phyloP scores from a whole-genome alignment of 2,329 filamentous ascomycete species.

The Penicillium freii region DNA sequence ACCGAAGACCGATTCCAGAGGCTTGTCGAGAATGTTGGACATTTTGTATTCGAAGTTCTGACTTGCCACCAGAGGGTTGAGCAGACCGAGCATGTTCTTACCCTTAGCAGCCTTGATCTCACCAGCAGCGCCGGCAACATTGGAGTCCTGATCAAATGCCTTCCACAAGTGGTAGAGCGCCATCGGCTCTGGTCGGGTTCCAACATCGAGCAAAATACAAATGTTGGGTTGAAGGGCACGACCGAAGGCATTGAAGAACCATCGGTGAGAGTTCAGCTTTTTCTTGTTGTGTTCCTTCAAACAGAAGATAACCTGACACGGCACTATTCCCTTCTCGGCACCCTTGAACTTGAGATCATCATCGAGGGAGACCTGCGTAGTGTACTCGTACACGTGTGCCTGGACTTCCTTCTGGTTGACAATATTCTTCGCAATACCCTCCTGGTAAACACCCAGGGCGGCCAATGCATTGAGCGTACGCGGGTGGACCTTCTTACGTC shows the following conservation, averaged over 20 bases:
- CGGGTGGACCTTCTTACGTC: slow-evolving; percentile 88
- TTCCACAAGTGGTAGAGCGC: slow-evolving; percentile 99
- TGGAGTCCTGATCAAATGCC: slow-evolving; percentile 96
- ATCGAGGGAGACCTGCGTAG: slow-evolving; percentile 94
- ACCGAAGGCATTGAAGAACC: slow-evolving; percentile 99
- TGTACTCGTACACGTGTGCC: slow-evolving; percentile 98
- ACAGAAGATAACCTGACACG: slow-evolving; percentile 97
- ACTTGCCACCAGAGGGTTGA: slow-evolving; percentile 92
- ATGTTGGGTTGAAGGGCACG: slow-evolving; percentile 90
- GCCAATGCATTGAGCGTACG: slow-evolving; percentile 90
- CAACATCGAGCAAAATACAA: slow-evolving; percentile 94
- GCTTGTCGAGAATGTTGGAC: slow-evolving; percentile 98
- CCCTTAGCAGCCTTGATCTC: slow-evolving; percentile 98
- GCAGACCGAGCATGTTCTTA: slow-evolving; percentile 72
- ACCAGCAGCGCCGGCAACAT: slow-evolving; percentile 92
- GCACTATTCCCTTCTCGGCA: slow-evolving; percentile 97
- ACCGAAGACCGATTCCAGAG: slow-evolving; percentile 92
- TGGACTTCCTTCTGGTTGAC: slow-evolving; percentile 96
- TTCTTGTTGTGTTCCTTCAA: slow-evolving; percentile 97
- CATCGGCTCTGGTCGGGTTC: slow-evolving; percentile 82
- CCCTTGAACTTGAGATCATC: slow-evolving; percentile 97
- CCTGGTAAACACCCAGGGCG: slow-evolving; percentile 96
- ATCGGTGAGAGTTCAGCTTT: slow-evolving; percentile 96
- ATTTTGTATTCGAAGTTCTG: slow-evolving; percentile 99
- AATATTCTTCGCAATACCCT: slow-evolving; percentile 96